Base-by-base conservation (phyloP, 2,329 filamentous ascomycete genomes). In the Phaeosphaeriaceae sp. region DNA sequence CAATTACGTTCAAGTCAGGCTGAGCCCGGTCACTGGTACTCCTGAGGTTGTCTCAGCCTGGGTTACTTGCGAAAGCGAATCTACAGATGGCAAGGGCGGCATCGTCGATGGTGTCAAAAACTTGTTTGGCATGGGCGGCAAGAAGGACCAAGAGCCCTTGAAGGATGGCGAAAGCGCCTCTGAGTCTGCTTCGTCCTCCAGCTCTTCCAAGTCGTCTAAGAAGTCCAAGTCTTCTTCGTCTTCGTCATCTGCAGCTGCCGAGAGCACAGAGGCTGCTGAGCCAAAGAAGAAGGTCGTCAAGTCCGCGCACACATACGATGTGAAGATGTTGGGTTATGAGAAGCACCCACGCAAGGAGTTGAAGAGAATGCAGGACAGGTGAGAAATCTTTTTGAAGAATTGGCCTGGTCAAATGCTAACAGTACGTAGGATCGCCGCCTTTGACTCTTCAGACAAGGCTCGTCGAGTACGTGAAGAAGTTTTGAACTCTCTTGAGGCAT, bases 71-170 rank as follows among this genome's bases (percentile, higher is more conserved):
- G 91, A 96, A 75, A 86, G 90, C 24, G 91, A 96, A 52, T 85
- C 84, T 4, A 76, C 80, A 9, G 88, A 89, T 48, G 87, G 87
- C 78, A 92, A 93, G 76, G 91, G 91, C 63, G 89, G 90, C 51
- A 86, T 98, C 49, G 91, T 97, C 48, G 94, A 97, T 72, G 93
- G 92, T 45, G 92, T 98, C 65, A 99, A 99, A 84, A 96, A 93
- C 64, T 86, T 97, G 62, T 96, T 99, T 73, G 95, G 95, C 6
- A 93, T 98, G 74, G 95, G 94, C 24, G 91, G 91, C 71, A 92
- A 92, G 80, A 96, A 96, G 62, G 91, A 94, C 55, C 91, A 97
- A 78, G 84, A 86, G 62, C 81, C 85, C 7, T 73, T 97, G 33
- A 85, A 86, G 58, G 90, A 89, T 49, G 76, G 65, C 31, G 76